Evolutionary conservation across 805 yeast species (phyloP).

Genomic region (Barnettozyma vustinii): DNA sequence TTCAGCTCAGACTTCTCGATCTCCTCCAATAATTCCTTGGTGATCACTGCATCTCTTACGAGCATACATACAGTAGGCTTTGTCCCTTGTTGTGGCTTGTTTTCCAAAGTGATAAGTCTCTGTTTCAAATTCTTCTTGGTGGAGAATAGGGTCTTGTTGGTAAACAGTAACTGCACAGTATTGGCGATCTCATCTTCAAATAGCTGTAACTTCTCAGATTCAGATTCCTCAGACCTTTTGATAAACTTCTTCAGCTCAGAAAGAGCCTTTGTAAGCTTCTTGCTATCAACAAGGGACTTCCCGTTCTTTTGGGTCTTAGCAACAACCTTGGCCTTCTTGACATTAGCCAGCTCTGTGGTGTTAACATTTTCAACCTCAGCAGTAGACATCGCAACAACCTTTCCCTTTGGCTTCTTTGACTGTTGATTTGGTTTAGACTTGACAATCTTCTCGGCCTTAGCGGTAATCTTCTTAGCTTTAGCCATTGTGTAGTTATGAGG

Average conservation of each 20-base stretch:
- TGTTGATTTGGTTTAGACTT: conserved; percentile 17
- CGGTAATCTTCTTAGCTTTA: conserved; percentile 7
- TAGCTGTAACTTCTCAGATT: conserved; percentile 39
- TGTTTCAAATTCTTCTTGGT: conserved; percentile 42
- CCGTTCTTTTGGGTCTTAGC: conserved; percentile 1
- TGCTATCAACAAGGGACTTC: conserved; percentile 22
- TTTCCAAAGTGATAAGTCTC: conserved; percentile 32
- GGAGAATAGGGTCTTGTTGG: conserved; percentile 60
- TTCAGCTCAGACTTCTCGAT: conserved; percentile 26
- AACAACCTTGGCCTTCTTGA: conserved; percentile 4
- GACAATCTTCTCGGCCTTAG: conserved; percentile 13
- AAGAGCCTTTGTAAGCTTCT: conserved; percentile 45
- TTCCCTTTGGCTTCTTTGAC: conserved; percentile 25
- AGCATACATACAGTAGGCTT: conserved; percentile 54
- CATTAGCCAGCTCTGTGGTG: conserved; percentile 7
- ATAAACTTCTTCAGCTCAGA: conserved; percentile 61
- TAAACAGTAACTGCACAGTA: conserved; percentile 53
- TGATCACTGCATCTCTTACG: conserved; percentile 56
- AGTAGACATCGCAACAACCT: conserved; percentile 21
- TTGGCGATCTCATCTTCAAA: conserved; percentile 48
- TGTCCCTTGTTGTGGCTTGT: conserved; percentile 34
- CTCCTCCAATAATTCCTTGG: conserved; percentile 23
- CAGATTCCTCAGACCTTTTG: conserved; percentile 30
- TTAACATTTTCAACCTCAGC: conserved; percentile 15
- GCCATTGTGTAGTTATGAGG: conserved; percentile 2